Base-by-base conservation (phyloP, 768 basidiomycete species). In the Mycena capillaripes region DNA sequence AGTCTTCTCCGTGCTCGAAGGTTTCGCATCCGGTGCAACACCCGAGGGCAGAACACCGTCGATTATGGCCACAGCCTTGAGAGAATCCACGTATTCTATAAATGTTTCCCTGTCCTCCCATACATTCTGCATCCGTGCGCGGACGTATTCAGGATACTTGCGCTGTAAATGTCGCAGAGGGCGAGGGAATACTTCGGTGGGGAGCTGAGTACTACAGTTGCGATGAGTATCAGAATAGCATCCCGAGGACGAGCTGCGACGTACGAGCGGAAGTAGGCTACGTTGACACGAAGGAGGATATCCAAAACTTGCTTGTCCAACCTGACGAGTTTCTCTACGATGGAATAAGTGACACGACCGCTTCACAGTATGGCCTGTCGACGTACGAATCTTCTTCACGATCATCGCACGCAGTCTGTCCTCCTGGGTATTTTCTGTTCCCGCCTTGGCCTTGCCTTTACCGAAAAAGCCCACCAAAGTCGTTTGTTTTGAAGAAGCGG, bases 151-250 rank as follows among this genome's bases (percentile, higher is more conserved):
- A 1, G 64, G 63, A 48, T 71, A 71, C 19, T 36, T 52, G 58
- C 70, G 70, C 40, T 29, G 40, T 1, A 66, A 29, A 30, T 71
- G 58, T 3, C 70, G 64, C 38, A 71, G 50, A 17, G 64, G 38
- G 8, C 64, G 59, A 9, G 70, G 63, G n/a, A 71, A n/a, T 23
- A 71, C 38, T 16, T 71, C 70, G 27, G 64, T 44, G 38, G 70
- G 70, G 29, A 36, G 44, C 4, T 44, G 48, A 8, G 70, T 71
- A 38, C 70, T 71, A 46, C 42, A 10, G 21, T n/a, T 10, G 27
- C 2, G 40, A 21, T 42, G n/a, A 19, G 38, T 19, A 42, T 23
- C 9, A 19, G 55, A 19, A 14, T 29, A 53, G 17, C 52, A n/a
- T 0, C 4, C 29, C 3, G 4, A 27, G 27, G 29, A 50, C 2